Evolutionary conservation across 1,284 basidiomycete genomes (phyloP), one percentile per base, ranked within the genome.

Genomic region (Anthracocystis setariae): DNA sequence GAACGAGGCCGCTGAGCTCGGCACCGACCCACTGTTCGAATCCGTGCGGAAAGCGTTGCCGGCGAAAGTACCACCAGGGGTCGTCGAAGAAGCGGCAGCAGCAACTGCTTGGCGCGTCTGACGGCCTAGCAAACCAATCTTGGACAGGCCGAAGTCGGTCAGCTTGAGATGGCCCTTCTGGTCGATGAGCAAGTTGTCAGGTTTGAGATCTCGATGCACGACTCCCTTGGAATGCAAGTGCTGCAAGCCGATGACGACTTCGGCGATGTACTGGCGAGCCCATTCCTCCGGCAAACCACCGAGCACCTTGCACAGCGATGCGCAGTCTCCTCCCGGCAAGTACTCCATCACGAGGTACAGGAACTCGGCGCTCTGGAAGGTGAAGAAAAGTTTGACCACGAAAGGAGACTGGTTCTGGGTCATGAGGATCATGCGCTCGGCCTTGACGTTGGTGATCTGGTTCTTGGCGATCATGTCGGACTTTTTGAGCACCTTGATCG

Each of bases 391-490:
- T 73, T 85, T 85, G 71, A 85, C 85, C 47, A 85, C 85, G 33
- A 98, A 98, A n/a, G 96, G 94, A 12, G 94, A 97, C 84, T 97
- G 94, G 0, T 96, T 92, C 84, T 98, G 95, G 82, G 94, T 95
- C 96, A 98, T 98, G 73, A 99, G 87, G 80, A 99, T 98, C 89
- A 95, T 98, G 57, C 96, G 89, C 85, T 99, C 96, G 3, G 96
- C 96, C 85, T 98, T 98, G 84, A 98, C 95, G 82, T 98, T 99
- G 56, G 96, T 98, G 84, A 99, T 96, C 84, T 99, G 96, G 86
- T 98, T 98, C 88, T 99, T 99, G 46, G 96, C 93, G 82, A 99
- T 98, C 96, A 99, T 99, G 85, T 99, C 96, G 25, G 94, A 93
- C 86, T 99, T 99, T 85, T 96, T 98, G 76, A 98, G 85, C 32